A percentile compares a stretch with the other conserved stretches of the same genome.
These are phyloP conservation scores for Zymoseptoria crescenta DNA, from an alignment of 2,329 filamentous ascomycete species.

Conservation along the genomic window DNA sequence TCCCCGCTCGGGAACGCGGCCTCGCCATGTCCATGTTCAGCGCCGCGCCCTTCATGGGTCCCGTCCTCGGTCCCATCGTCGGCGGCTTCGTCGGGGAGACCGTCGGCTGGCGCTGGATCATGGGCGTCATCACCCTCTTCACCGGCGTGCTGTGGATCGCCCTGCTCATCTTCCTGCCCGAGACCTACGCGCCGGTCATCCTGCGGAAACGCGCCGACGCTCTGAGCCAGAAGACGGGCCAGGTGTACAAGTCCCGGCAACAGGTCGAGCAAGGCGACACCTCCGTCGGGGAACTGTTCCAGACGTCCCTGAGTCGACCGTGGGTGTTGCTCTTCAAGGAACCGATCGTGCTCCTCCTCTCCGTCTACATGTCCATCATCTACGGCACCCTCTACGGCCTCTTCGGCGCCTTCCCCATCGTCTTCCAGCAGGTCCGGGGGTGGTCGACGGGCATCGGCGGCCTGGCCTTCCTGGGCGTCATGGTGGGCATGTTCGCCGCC, in stretches of 20 bases:
- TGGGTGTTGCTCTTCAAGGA: conserved; percentile 54
- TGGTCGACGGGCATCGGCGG: conserved; percentile 55
- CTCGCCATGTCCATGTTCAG: conserved; percentile 57
- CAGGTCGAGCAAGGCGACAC: conserved; percentile 33
- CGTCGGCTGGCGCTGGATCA: conserved; percentile 62
- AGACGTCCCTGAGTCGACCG: conserved; percentile 52
- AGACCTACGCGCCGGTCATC: conserved; percentile 54
- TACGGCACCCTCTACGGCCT: conserved; percentile 42
- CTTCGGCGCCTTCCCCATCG: conserved; percentile 45
- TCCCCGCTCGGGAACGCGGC: conserved; percentile 34
- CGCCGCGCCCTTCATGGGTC: conserved; percentile 57
- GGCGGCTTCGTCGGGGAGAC: conserved; percentile 58
- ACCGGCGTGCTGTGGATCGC: conserved; percentile 53
- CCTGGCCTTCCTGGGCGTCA: conserved; percentile 60
- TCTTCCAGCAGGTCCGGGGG: conserved; percentile 52
- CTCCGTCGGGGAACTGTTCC: conserved; percentile 37
- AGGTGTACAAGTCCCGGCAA: conserved; percentile 46
- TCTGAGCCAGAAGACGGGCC: conserved; percentile 46
- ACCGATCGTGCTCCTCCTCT: conserved; percentile 42
- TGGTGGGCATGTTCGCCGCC: conserved; percentile 56
- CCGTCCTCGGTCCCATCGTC: conserved; percentile 54
- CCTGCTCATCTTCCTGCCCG: conserved; percentile 46
- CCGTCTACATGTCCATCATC: conserved; percentile 42
- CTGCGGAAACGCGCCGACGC: conserved; percentile 46
- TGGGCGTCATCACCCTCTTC: conserved; percentile 56